Conservation (phyloP, 2,329 filamentous ascomycete genomes). For the Pleomassaria siparia region DNA sequence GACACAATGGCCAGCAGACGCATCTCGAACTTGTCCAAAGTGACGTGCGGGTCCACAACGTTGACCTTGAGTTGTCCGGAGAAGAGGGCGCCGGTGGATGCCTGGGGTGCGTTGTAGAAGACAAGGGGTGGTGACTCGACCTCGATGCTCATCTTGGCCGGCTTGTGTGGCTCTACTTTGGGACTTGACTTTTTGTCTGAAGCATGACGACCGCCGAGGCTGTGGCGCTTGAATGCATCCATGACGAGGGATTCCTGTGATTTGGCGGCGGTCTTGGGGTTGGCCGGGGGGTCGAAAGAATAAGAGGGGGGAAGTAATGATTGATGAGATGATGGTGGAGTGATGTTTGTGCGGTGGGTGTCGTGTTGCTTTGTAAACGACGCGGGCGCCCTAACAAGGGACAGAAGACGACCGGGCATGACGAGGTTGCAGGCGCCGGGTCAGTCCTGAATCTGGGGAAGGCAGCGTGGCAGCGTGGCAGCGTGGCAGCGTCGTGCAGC, state of each 20-base stretch:
- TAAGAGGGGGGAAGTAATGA: constrained; percentile 38
- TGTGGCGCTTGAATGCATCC: constrained; percentile 44
- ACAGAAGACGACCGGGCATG: constrained; percentile 41
- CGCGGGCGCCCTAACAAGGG: constrained; percentile 36
- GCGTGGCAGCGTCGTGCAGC: constrained; percentile 4
- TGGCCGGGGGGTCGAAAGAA: constrained; percentile 35
- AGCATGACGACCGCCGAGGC: constrained; percentile 24
- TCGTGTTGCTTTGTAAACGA: constrained; percentile 17
- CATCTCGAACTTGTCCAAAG: constrained; percentile 71
- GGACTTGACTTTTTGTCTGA: constrained; percentile 35
- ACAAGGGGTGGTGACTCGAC: constrained; percentile 88
- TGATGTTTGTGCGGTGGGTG: background rate
- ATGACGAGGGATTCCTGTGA: constrained; percentile 42
- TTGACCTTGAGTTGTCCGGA: constrained; percentile 79
- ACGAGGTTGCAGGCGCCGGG: constrained; percentile 15
- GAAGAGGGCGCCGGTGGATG: constrained; percentile 80
- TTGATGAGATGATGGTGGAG: background rate
- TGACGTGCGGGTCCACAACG: constrained; percentile 66
- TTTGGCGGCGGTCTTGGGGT: constrained; percentile 25
- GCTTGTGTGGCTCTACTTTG: constrained; percentile 41
- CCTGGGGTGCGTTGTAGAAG: constrained; percentile 73
- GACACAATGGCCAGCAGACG: constrained; percentile 68
- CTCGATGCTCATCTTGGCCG: constrained; percentile 58
- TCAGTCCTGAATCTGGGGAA: constrained; percentile 33
- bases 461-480: constrained; percentile 17